Conservation (phyloP, 345 rosid genomes). For the Orychophragmus violaceus region DNA sequence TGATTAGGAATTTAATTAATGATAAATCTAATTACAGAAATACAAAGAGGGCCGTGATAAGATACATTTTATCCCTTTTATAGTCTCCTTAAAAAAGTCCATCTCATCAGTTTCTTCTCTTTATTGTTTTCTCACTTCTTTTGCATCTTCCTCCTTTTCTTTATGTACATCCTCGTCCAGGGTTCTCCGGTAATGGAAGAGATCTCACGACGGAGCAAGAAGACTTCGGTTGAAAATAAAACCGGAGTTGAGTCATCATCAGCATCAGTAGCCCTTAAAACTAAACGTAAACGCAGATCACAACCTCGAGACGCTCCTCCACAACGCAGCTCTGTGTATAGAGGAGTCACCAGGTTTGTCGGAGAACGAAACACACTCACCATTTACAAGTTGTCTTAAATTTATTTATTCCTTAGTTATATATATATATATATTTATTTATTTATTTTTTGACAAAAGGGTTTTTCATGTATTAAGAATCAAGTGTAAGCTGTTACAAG, state of each 20-base stretch:
- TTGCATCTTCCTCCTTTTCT: not conserved
- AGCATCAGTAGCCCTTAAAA: conserved; percentile 34
- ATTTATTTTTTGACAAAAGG: no score
- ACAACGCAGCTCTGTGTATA: conserved; percentile 75
- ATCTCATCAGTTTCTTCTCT: not conserved
- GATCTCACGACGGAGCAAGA: conserved; percentile 11
- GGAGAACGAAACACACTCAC: not conserved
- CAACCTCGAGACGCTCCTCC: conserved; percentile 86
- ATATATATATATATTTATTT: no score
- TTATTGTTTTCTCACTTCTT: not conserved
- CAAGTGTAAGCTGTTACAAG: no score
- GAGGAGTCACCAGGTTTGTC: conserved; percentile 77
- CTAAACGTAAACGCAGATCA: conserved; percentile 68
- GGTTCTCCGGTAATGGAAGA: conserved; percentile 18
- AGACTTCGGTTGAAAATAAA: not conserved
- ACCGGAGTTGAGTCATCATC: conserved; percentile 10
- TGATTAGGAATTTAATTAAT: no score
- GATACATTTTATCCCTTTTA: conserved; percentile 17
- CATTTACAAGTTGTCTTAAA: no score
- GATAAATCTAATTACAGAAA: conserved; percentile 2
- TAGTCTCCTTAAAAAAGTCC: conserved; percentile 2
- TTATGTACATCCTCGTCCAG: not conserved
- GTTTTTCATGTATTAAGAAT: no score
- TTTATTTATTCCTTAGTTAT: no score
- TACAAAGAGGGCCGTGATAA: conserved; percentile 28